Base-by-base conservation (phyloP, 1,284 basidiomycete genomes). In the Exobasidium rhododendri region DNA sequence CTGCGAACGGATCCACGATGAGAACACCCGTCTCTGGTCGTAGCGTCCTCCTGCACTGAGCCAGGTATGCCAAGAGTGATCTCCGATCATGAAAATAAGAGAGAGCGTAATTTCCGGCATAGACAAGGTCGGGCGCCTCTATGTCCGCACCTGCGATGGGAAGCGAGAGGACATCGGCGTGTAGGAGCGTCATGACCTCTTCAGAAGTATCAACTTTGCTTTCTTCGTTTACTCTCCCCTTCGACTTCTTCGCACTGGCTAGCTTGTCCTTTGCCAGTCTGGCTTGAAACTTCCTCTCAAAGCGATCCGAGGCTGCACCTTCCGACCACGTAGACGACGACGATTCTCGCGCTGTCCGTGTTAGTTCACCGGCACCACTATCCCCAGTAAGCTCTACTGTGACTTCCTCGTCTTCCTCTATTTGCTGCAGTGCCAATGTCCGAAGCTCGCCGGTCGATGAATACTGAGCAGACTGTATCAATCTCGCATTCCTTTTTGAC, bases 81-180 rank as follows among this genome's bases (percentile, higher is more conserved):
- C 62, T 52, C 13, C 73, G 69, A 35, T 65, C 64, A 61, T 75
- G 73, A 44, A 75, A 75, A 59, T 75, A 75, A 22, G 68, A 69
- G 57, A 75, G 66, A 13, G 72, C 73, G 51, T 75, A 75, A 62
- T 75, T 75, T 26, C 71, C 68, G 35, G 73, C 63, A 3, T 72
- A 72, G 10, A 75, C 64, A 14, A 74, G 26, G 35, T 74, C 72
- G 5, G 72, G 72, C n/a, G 61, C 35, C 22, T 64, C 62, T 22
- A 66, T 56, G 0, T 63, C 50, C 20, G 56, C 17, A 3, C 47
- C 47, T 17, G n/a, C 47, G 11, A 44, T 47, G 1, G 73, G 73
- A 20, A 75, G 61, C 29, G 64, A 59, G 6, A 75, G 63, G 20
- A 75, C 73, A 35, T 74, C 70, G 51, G 73, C 63, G 57, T 75